Evolutionary conservation across 208 protist genomes (phyloP), one percentile per base, ranked within the genome.

Genomic region (Leishmania major): DNA sequence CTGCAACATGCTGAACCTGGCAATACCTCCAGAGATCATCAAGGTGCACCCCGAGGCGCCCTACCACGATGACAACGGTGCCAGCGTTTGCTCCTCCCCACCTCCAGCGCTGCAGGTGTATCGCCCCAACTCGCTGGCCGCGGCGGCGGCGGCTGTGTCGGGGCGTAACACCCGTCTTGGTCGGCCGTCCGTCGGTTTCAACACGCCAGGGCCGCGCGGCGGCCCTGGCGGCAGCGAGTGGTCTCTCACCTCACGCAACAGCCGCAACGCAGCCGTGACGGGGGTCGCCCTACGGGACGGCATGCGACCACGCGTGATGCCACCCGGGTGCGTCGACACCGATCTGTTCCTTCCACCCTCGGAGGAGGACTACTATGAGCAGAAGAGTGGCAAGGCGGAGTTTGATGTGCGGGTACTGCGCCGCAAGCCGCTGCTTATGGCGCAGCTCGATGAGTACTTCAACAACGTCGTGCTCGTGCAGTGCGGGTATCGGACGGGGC

Each of bases 401-500:
- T 90, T 94, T 78, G 94, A 96, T 55, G 90, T 96, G 19, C 84
- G 80, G 1, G 86, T 82, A 72, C 76, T 95, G 79, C 84, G 86
- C 13, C 78, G 79, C 31, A 86, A 88, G 75, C 85, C 89, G 22
- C 64, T 87, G 19, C 89, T 93, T 69, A 88, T 96, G 43, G 83
- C 86, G 55, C 88, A 92, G 83, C 77, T 97, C 76, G 40, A 90
- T 31, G 88, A 93, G 66, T 97, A 97, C 87, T 79, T 97, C 10
- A 87, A 90, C 82, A 89, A 92, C 76, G 88, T 85, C 7, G 90
- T 97, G 3, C 70, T 97, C 2, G 84, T 94, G 47, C 79, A 93
- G 77, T 94, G 90, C 40, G 92, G 92, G 3, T 96, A 97, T 71
- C 87, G 88, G 25, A 91, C 81, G 0, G 74, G 67, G 13, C 79